These are phyloP conservation scores for Fraxinus xanthoxyloides DNA, from an alignment of 305 asterid genomes.

Conservation along the genomic window DNA sequence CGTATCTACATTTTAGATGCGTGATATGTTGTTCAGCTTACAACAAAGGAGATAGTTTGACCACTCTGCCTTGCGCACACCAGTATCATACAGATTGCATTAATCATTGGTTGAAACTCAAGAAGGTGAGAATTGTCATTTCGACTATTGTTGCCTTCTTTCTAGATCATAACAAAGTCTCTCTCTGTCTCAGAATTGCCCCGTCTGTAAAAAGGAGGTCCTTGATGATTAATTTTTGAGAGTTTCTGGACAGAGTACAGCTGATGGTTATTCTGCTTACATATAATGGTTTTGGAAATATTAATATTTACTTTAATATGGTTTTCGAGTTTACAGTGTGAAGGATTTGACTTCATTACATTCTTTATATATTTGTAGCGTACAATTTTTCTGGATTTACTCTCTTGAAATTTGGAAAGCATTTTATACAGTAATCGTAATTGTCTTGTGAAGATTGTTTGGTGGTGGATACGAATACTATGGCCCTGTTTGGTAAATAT, in stretches of 20 bases:
- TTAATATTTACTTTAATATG: background rate
- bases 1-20: background rate
- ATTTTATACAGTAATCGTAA: background rate
- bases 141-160: background rate
- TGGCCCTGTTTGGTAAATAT: no score
- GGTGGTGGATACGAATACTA: background rate
- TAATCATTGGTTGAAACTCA: background rate
- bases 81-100: background rate
- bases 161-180: background rate
- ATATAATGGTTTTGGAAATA: background rate
- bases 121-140: background rate
- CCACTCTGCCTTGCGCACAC: constrained; percentile 2
- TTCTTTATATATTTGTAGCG: background rate
- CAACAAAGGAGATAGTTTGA: background rate
- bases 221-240: constrained; percentile 25
- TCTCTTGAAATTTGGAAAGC: background rate
- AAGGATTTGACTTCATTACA: background rate
- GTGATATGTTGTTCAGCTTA: background rate
- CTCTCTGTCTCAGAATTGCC: constrained; percentile 36
- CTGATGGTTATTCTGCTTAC: background rate
- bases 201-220: constrained; percentile 46
- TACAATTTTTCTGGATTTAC: background rate
- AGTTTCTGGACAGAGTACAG: background rate
- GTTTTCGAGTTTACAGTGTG: background rate
- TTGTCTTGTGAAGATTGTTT: background rate